Evolutionary conservation across 495 filamentous ascomycete genomes (phyloP).

Genomic region (Tuber calosporum): DNA sequence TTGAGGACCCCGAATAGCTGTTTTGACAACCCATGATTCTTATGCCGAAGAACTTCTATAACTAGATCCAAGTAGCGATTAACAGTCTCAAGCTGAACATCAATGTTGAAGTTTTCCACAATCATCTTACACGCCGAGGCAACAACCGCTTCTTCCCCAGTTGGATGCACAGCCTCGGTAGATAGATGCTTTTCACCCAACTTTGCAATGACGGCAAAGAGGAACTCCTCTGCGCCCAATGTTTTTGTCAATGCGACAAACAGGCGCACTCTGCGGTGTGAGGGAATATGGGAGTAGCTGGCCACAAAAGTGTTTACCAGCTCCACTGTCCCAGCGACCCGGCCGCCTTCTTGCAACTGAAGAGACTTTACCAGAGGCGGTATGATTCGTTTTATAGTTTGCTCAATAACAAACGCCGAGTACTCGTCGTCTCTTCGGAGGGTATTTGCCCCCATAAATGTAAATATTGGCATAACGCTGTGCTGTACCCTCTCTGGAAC

Average conservation of each 20-base stretch:
- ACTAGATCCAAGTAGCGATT: slow-evolving; percentile 66
- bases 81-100: slow-evolving; percentile 57
- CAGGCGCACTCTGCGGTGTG: slow-evolving; percentile 68
- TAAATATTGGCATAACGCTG: slow-evolving; percentile 98
- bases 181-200: slow-evolving; percentile 61
- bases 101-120: slow-evolving; percentile 30
- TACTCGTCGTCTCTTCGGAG: slow-evolving; percentile 89
- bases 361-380: slow-evolving; percentile 83
- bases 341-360: slow-evolving; percentile 65
- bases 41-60: slow-evolving; percentile 63
- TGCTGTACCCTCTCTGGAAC: slow-evolving; percentile 84
- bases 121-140: slow-evolving; percentile 35
- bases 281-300: slow-evolving; percentile 89
- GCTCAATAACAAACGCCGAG: slow-evolving; percentile 83
- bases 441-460: slow-evolving; percentile 86
- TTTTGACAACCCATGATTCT: slow-evolving; percentile 57
- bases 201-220: slow-evolving; percentile 65
- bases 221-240: slow-evolving; percentile 72
- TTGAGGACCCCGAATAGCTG: slow-evolving; percentile 62
- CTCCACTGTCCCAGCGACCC: slow-evolving; percentile 72
- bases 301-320: slow-evolving; percentile 84
- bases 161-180: slow-evolving; percentile 43
- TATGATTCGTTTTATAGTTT: slow-evolving; percentile 82
- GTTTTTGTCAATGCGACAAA: slow-evolving; percentile 76
- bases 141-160: slow-evolving; percentile 23